Percentiles rank a stretch among this genome's conserved stretches.
phyloP scores from a whole-genome alignment of 495 filamentous ascomycete species.

The Copromyces sp. region DNA sequence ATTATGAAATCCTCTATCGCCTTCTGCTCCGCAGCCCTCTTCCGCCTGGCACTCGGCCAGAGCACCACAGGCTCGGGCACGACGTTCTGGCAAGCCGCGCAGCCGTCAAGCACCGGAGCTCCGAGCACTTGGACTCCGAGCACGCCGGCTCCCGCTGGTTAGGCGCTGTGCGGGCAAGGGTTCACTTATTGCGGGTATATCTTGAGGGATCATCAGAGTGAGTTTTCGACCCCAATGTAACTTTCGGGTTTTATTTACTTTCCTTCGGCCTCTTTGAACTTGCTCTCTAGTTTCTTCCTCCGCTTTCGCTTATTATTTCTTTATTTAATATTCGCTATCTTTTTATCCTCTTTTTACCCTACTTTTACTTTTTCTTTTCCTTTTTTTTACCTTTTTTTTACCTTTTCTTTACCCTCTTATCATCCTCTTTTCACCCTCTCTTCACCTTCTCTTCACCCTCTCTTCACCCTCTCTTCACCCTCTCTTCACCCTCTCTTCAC shows the following conservation, averaged over 20 bases:
- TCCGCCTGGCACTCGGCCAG: slow-evolving; percentile 5
- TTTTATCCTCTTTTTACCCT: too few species aligned
- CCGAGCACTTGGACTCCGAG: not conserved
- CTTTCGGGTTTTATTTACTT: rapidly evolving
- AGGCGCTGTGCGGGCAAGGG: slow-evolving; percentile 27
- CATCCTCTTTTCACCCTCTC: too few species aligned
- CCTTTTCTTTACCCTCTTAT: too few species aligned
- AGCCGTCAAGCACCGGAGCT: not conserved
- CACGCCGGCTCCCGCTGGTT: slow-evolving; percentile 7
- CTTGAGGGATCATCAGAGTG: slow-evolving; percentile 30
- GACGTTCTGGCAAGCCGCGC: slow-evolving; percentile 1
- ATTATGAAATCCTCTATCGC: not conserved
- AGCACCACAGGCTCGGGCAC: not conserved
- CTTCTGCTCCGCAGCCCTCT: slow-evolving; percentile 1
- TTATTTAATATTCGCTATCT: too few species aligned
- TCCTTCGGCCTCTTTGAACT: not conserved
- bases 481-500: not conserved
- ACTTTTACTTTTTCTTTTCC: too few species aligned
- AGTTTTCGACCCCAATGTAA: not conserved
- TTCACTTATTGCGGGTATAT: slow-evolving; percentile 39
- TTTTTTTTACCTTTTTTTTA: too few species aligned
- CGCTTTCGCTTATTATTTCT: too few species aligned
- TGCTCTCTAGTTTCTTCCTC: too few species aligned
- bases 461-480: rapidly evolving
- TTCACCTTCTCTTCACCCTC: rapidly evolving